Evolutionary conservation across 75 land plant species (phyloP).

Genomic region (Ceratopteris richardii): DNA sequence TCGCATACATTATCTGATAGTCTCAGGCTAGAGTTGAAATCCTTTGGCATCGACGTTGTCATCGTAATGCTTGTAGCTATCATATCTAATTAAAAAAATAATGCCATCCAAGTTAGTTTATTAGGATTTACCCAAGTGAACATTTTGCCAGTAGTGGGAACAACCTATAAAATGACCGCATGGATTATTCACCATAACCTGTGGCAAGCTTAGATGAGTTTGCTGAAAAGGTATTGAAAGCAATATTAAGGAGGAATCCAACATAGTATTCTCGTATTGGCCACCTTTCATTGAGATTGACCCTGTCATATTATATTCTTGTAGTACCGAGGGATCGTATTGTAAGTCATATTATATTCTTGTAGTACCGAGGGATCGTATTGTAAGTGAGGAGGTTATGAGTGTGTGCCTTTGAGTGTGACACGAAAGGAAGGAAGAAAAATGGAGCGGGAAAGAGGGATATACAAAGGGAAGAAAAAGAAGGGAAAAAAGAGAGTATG

Average conservation of each 20-base stretch:
- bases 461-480: too few species aligned
- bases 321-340: slow-evolving; percentile 47
- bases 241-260: slow-evolving; percentile 49
- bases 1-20: slow-evolving; percentile 68
- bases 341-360: slow-evolving; percentile 53
- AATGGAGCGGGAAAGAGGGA: too few species aligned
- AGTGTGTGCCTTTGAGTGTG: too few species aligned
- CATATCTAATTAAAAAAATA: slow-evolving; percentile 52
- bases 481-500: too few species aligned
- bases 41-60: slow-evolving; percentile 70
- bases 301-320: slow-evolving; percentile 57
- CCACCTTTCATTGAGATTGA: slow-evolving; percentile 24
- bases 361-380: slow-evolving; percentile 41
- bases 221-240: slow-evolving; percentile 60
- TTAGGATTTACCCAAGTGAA: slow-evolving; percentile 47
- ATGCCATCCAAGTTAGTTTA: slow-evolving; percentile 34
- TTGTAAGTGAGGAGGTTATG: too few species aligned
- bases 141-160: slow-evolving; percentile 65
- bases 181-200: slow-evolving; percentile 41
- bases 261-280: slow-evolving; percentile 68
- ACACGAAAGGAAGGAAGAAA: too few species aligned
- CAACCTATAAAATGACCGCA: slow-evolving; percentile 36
- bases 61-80: slow-evolving; percentile 76
- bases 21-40: slow-evolving; percentile 68
- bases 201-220: slow-evolving; percentile 69